phyloP scores from a whole-genome alignment of 306 rosid genomes.

The Casuarina equisetifolia region DNA sequence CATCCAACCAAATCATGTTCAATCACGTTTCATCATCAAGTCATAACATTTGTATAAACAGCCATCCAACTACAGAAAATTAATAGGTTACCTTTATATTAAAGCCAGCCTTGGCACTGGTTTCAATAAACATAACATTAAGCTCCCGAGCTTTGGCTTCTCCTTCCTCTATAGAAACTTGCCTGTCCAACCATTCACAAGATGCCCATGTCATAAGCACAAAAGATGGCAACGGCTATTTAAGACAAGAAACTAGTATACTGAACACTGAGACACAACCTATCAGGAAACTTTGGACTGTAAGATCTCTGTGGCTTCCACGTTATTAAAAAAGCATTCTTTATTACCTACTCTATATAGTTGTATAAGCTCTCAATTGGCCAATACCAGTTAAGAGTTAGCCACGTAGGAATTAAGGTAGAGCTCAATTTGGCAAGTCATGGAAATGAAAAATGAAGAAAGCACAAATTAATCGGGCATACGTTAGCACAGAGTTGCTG shows the following conservation, averaged over 20 bases:
- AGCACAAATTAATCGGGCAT: background rate
- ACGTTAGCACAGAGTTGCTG: background rate
- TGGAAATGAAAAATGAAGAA: background rate
- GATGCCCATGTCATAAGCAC: slow-evolving; percentile 13
- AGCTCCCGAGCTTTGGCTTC: slow-evolving; percentile 79
- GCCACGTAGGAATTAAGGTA: background rate
- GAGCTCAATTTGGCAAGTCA: background rate
- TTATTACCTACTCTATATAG: background rate
- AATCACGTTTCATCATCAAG: background rate
- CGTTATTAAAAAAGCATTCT: background rate
- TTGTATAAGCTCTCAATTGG: background rate
- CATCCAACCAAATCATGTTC: background rate
- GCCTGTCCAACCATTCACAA: slow-evolving; percentile 44
- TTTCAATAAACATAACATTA: slow-evolving; percentile 84
- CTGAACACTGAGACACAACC: background rate
- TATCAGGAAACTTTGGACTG: background rate
- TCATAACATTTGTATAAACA: slow-evolving; percentile 4
- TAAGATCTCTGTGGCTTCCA: background rate
- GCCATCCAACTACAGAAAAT: background rate
- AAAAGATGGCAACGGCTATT: slow-evolving; percentile 12
- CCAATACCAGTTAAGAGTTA: background rate
- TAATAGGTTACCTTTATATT: slow-evolving; percentile 65
- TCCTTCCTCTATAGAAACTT: slow-evolving; percentile 90
- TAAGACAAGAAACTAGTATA: slow-evolving; percentile 11
- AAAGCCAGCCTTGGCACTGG: slow-evolving; percentile 92